These are phyloP conservation scores for Thinopyrum elongatum DNA, from an alignment of 176 grass and related monocot species.

Conservation along the genomic window DNA sequence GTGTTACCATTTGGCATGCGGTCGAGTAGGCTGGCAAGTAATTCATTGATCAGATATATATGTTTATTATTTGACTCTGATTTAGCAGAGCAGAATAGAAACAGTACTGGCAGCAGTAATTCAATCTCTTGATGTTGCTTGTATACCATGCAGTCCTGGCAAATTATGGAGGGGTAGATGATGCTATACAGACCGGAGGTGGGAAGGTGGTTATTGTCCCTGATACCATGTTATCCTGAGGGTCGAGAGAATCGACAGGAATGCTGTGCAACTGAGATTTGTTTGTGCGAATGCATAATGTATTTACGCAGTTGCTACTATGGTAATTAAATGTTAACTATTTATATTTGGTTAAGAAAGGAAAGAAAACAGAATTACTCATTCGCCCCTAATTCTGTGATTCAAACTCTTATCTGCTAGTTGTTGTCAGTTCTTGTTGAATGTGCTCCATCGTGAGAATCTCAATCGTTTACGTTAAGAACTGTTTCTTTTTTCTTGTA, in stretches of 20 bases:
- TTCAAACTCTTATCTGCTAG: neutral
- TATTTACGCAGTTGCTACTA: neutral
- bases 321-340: neutral
- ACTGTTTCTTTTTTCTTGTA: neutral
- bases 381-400: neutral
- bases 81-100: neutral
- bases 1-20: neutral
- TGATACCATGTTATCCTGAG: neutral
- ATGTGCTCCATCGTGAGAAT: neutral
- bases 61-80: constrained; percentile 3
- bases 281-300: constrained; percentile 13
- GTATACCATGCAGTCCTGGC: neutral
- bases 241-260: neutral
- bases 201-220: constrained; percentile 9
- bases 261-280: constrained; percentile 3
- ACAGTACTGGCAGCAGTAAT: neutral
- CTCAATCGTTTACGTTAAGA: neutral
- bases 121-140: neutral
- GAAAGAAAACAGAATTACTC: neutral
- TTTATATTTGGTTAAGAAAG: neutral
- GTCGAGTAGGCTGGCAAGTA: neutral
- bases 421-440: constrained; percentile 15
- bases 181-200: neutral
- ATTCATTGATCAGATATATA: constrained; percentile 21
- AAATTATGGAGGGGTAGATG: neutral